Percentiles rank a stretch among this genome's conserved stretches.
phyloP scores from a whole-genome alignment of 1,284 basidiomycete species.

The Ustilago crameri region DNA sequence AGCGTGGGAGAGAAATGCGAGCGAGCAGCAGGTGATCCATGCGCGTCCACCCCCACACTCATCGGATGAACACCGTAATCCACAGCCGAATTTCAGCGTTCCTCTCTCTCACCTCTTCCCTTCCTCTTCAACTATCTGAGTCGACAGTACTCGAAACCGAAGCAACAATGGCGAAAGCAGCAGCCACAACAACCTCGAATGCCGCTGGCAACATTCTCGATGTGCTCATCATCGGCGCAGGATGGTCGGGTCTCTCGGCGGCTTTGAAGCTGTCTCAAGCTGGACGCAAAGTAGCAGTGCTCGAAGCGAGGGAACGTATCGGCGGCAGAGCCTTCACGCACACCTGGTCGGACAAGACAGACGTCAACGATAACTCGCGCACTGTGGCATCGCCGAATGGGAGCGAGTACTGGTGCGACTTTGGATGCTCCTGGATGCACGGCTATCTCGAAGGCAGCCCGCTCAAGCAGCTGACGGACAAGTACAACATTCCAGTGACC shows the following conservation, averaged over 20 bases:
- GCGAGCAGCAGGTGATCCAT: conserved; percentile 6
- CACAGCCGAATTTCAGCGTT: neutral
- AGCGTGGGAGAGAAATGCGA: neutral
- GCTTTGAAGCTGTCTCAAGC: conserved; percentile 69
- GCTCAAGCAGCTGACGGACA: conserved; percentile 68
- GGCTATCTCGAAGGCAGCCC: conserved; percentile 71
- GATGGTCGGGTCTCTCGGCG: conserved; percentile 71
- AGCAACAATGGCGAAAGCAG: conserved; percentile 17
- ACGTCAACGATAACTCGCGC: conserved; percentile 37
- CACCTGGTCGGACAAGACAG: conserved; percentile 49
- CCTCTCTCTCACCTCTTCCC: neutral
- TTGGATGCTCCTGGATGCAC: conserved; percentile 71
- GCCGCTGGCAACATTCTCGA: conserved; percentile 53
- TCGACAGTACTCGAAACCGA: neutral
- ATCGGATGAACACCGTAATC: neutral
- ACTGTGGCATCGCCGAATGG: conserved; percentile 8
- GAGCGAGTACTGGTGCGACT: conserved; percentile 41
- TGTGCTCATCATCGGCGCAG: conserved; percentile 71
- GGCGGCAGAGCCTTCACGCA: conserved; percentile 71
- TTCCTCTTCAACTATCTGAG: neutral
- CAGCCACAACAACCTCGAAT: conserved; percentile 13
- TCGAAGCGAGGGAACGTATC: conserved; percentile 71
- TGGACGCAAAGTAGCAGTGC: conserved; percentile 69
- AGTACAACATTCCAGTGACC: conserved; percentile 64
- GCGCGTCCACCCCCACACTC: conserved; percentile 5